These are phyloP conservation scores for Orbilia ellipsospora DNA, from an alignment of 2,329 filamentous ascomycete genomes.

Conservation along the genomic window DNA sequence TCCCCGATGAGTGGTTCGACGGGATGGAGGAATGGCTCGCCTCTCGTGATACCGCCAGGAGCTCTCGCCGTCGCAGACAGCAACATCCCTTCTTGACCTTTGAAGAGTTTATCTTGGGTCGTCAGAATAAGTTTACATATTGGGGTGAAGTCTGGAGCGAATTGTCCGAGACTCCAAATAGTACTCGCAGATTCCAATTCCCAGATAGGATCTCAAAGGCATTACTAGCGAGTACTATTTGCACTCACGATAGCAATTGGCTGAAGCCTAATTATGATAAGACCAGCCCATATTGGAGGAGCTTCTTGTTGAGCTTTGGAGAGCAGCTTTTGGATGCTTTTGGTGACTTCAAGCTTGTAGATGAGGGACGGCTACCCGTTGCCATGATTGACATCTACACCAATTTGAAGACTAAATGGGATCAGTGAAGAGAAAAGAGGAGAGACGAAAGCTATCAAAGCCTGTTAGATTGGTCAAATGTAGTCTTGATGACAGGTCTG, in stretches of 20 bases:
- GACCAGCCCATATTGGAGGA: slow-evolving; percentile 45
- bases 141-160: slow-evolving; percentile 61
- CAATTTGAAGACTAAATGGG: slow-evolving; percentile 53
- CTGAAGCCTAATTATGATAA: slow-evolving; percentile 24
- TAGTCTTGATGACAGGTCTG: too few species aligned
- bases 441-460: too few species aligned
- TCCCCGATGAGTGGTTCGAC: slow-evolving; percentile 47
- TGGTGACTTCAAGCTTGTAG: slow-evolving; percentile 33
- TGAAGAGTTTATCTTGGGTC: slow-evolving; percentile 63
- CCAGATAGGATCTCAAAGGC: slow-evolving; percentile 25
- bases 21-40: slow-evolving; percentile 32
- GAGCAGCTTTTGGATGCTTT: slow-evolving; percentile 36
- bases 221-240: neutral
- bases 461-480: too few species aligned
- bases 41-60: slow-evolving; percentile 9
- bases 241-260: slow-evolving; percentile 8
- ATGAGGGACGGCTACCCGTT: slow-evolving; percentile 32
- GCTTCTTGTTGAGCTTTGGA: slow-evolving; percentile 43
- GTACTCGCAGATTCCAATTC: slow-evolving; percentile 1
- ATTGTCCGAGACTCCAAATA: slow-evolving; percentile 20
- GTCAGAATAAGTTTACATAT: slow-evolving; percentile 51
- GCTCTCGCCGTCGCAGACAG: slow-evolving; percentile 59
- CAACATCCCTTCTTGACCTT: slow-evolving; percentile 65
- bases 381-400: slow-evolving; percentile 53
- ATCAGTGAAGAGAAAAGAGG: slow-evolving; percentile 19